Evolutionary conservation across 2,329 filamentous ascomycete species (phyloP), one percentile per base, ranked within the genome.

Genomic region (Trichoderma sp.): DNA sequence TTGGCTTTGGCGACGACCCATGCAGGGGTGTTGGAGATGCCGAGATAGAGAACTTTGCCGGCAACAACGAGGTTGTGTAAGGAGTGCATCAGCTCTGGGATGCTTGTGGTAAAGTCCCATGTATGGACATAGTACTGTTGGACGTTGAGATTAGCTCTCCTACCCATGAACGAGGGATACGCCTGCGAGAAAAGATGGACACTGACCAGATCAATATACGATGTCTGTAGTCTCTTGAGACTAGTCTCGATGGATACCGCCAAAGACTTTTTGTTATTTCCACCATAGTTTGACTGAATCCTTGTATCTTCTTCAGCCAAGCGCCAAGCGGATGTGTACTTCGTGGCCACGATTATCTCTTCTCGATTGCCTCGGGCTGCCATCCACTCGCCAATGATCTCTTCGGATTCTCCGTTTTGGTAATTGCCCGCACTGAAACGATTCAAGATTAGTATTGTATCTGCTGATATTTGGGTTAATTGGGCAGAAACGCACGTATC

Each of bases 331-430:
- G 83, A 85, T 1, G 85, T 86, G 79, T 83, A 88, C 78, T 89
- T 89, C 64, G 86, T 88, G 1, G 87, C 86, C 14, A 88, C 78
- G 12, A 89, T 85, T 75, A 89, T 83, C 71, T 86, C 81, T 77
- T 88, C 87, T 2, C 89, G 83, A 75, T 86, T 86, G 9, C 82
- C 80, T 18, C 85, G 84, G 4, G 78, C 59, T 3, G 80, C 75
- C 84, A 89, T 86, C 86, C 87, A 90, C 76, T 89, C 86, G 8
- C 88, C 88, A 45, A 90, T 80, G 84, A 86, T 87, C n/a, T 77
- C 78, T 75, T 90, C 88, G 0, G 88, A 89, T 76, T 90, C 83
- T 75, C 87, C 87, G 66, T 84, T 76, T 77, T 89, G 85, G 79
- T 89, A 89, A 77, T 84, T 85, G 81, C 85, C 87, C 41, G 87